Percentiles rank a stretch among this genome's conserved stretches.
Evolutionary conservation across 192 early-diverging fungal species (phyloP).

Genomic region (Dissophora ornata): DNA sequence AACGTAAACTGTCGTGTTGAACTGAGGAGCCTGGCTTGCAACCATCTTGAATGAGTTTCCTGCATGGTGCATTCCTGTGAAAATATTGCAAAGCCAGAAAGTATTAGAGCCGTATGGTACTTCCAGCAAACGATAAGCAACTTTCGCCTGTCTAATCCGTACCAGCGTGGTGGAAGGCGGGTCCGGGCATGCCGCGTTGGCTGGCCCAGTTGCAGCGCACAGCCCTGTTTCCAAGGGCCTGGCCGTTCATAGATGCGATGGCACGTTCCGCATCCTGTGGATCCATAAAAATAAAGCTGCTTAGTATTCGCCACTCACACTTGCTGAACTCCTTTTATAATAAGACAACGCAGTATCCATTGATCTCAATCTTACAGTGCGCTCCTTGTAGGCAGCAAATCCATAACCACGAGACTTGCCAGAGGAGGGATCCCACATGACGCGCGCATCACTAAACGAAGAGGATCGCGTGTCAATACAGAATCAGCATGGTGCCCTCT

Average conservation of each 20-base stretch:
- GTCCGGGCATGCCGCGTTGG: constrained; percentile 74
- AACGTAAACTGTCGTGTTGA: constrained; percentile 91
- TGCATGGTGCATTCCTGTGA: constrained; percentile 51
- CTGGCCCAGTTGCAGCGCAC: constrained; percentile 97
- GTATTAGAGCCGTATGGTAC: too few species aligned
- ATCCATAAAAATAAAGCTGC: neutral
- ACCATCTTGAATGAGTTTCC: constrained; percentile 76
- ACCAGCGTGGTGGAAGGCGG: constrained; percentile 48
- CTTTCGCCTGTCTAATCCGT: too few species aligned
- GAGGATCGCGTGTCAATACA: neutral
- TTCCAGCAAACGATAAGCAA: too few species aligned
- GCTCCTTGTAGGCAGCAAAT: constrained; percentile 92
- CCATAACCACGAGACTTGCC: constrained; percentile 94
- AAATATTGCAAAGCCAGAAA: neutral
- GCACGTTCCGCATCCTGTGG: constrained; percentile 85
- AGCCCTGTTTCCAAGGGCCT: constrained; percentile 77
- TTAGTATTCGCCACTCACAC: too few species aligned
- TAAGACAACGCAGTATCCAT: neutral
- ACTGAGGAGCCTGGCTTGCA: constrained; percentile 77
- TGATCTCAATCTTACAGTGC: constrained; percentile 52
- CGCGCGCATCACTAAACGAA: constrained; percentile 86
- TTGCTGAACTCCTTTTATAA: constrained; percentile 81
- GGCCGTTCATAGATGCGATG: constrained; percentile 86
- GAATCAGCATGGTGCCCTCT: neutral
- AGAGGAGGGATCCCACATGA: constrained; percentile 92